phyloP scores from a whole-genome alignment of 495 filamentous ascomycete genomes.

The Daldinia childiae region DNA sequence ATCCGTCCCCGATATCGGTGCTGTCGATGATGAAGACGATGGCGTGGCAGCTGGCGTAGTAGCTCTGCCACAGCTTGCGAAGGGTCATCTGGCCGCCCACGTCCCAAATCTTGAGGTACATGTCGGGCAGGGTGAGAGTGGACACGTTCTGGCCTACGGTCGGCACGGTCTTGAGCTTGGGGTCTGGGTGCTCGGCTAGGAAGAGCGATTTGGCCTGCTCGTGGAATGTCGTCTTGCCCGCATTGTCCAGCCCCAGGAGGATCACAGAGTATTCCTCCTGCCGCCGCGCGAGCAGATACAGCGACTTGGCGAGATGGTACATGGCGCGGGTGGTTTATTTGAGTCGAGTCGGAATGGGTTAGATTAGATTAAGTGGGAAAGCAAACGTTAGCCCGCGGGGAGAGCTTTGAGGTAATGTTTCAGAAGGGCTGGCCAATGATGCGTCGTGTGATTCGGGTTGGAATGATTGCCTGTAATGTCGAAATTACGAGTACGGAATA shows the following conservation, averaged over 20 bases:
- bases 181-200: conserved; percentile 68
- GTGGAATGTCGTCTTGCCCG: conserved; percentile 97
- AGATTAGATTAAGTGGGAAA: background rate
- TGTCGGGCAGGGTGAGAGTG: conserved; percentile 83
- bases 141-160: conserved; percentile 98
- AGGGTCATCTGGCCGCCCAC: conserved; percentile 91
- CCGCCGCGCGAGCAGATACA: conserved; percentile 92
- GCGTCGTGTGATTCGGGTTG: background rate
- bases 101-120: conserved; percentile 99
- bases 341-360: conserved; percentile 2
- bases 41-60: conserved; percentile 92
- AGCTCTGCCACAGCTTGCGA: conserved; percentile 93
- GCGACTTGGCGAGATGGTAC: conserved; percentile 96
- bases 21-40: conserved; percentile 98
- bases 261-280: conserved; percentile 99
- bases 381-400: background rate
- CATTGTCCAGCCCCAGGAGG: conserved; percentile 96
- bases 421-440: conserved; percentile 32
- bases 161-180: conserved; percentile 80
- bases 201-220: conserved; percentile 93
- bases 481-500: background rate
- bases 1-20: conserved; percentile 85
- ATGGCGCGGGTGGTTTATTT: conserved; percentile 47
- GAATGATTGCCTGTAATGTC: background rate
- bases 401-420: conserved; percentile 15